Base-by-base conservation (phyloP, 1,139 yeast genomes). In the Saccharomyces uvarum region DNA sequence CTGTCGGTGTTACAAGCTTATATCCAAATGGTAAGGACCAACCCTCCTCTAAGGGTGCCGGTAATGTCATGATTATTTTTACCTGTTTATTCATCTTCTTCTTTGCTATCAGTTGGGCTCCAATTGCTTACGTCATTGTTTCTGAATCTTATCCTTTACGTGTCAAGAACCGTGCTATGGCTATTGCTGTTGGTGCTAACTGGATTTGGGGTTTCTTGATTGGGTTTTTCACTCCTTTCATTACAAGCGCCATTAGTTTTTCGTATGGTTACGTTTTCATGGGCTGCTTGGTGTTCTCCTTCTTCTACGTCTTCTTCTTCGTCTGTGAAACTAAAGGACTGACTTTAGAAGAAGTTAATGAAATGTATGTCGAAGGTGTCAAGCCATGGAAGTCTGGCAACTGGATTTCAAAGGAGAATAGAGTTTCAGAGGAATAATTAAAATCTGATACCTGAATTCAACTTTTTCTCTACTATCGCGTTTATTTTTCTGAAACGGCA, bases 51-150 rank as follows among this genome's bases (percentile, higher is more conserved):
- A 71, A 70, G 58, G 73, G 83, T 55, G 80, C 84, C 51, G 90
- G 90, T 69, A 74, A 82, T 66, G 87, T 84, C 54, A 79, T 81
- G 90, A 85, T 87, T 70, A 82, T 84, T 73, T 77, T 86, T 61
- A 81, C 90, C 48, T 84, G 89, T 73, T 73, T 86, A 64, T 86
- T 78, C 77, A 83, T 87, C 60, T 82, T 83, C 78, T 82, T 79
- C 75, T 86, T 86, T 69, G 91, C 93, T 52, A 76, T 84, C 50
- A 82, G 91, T 24, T 86, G 93, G 93, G 95, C 89, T 58, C 90
- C 93, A 63, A 80, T 83, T 66, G 83, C 83, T 52, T 86, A 76
- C 74, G 83, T 83, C 59, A 81, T 84, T 65, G 78, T 81, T 52
- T 80, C 89, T 38, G 93, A 86, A 73, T 76, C 83, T 56, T 86